Conservation (phyloP, 2,329 filamentous ascomycete genomes). For the Verticillium alfalfae region DNA sequence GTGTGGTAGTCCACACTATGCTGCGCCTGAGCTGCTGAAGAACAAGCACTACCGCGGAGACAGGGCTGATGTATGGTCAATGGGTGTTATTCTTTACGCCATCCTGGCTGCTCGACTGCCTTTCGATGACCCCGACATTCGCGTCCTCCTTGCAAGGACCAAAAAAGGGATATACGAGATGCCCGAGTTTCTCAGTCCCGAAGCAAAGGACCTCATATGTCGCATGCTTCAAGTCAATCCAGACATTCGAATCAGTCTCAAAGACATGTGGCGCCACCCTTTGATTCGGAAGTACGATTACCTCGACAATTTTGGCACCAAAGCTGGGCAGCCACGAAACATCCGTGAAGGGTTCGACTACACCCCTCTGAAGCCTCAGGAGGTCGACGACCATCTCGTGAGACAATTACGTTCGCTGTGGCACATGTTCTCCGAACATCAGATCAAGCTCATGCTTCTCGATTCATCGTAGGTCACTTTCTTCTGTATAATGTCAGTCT, state of each 20-base stretch:
- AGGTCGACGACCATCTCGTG: constrained; percentile 76
- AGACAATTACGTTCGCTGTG: constrained; percentile 85
- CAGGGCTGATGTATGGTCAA: constrained; percentile 89
- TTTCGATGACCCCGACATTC: constrained; percentile 66
- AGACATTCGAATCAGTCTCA: constrained; percentile 70
- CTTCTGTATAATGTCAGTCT: background rate
- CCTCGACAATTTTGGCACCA: constrained; percentile 60
- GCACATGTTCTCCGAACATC: constrained; percentile 75
- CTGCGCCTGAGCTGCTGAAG: constrained; percentile 84
- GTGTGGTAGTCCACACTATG: constrained; percentile 95
- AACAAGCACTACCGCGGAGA: constrained; percentile 75
- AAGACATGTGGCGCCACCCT: constrained; percentile 80
- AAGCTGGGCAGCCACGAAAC: constrained; percentile 46
- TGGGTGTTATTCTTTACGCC: constrained; percentile 84
- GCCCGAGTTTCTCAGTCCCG: constrained; percentile 55
- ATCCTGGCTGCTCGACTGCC: constrained; percentile 80
- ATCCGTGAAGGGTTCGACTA: constrained; percentile 58
- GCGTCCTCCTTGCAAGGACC: constrained; percentile 56
- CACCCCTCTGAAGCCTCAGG: constrained; percentile 51
- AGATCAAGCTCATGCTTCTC: constrained; percentile 62
- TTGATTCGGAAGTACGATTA: constrained; percentile 80
- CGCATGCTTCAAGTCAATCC: constrained; percentile 78
- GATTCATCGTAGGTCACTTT: constrained; percentile 8
- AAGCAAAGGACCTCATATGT: constrained; percentile 72
- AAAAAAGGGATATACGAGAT: constrained; percentile 57